phyloP scores from a whole-genome alignment of 441 rosid species.

The Isatis lusitanica region DNA sequence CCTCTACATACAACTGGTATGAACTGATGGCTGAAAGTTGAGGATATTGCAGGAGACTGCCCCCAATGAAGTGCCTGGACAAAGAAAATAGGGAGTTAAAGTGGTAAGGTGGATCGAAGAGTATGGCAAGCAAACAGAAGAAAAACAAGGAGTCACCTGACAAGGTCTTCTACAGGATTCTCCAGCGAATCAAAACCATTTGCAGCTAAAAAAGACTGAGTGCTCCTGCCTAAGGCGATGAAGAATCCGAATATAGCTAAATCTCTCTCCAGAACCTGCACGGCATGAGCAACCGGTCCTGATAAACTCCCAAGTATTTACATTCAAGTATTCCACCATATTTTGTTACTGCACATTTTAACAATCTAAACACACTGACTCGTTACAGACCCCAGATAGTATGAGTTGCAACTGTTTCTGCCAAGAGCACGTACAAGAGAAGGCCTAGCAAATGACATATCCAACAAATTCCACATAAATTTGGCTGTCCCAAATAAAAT shows the following conservation, averaged over 20 bases:
- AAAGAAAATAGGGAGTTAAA: conserved; percentile 26
- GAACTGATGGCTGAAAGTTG: conserved; percentile 96
- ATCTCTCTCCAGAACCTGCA: conserved; percentile 96
- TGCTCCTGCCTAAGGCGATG: conserved; percentile 91
- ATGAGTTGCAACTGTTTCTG: neutral
- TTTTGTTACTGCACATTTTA: neutral
- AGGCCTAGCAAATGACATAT: neutral
- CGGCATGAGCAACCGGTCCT: conserved; percentile 31
- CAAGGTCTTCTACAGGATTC: conserved; percentile 71
- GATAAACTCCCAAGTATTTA: conserved; percentile 6
- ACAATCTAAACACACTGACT: neutral
- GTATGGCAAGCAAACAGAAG: conserved; percentile 22
- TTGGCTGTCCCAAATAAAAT: neutral
- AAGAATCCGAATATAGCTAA: conserved; percentile 98
- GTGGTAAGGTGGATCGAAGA: conserved; percentile 7
- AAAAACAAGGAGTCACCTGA: conserved; percentile 55
- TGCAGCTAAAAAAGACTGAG: conserved; percentile 69
- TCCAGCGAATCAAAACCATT: conserved; percentile 71
- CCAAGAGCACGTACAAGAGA: neutral
- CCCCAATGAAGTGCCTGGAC: conserved; percentile 87
- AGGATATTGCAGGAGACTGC: conserved; percentile 91
- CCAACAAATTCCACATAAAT: neutral
- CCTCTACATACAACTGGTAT: conserved; percentile 98
- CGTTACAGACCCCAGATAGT: neutral
- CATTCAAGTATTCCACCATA: neutral